Evolutionary conservation across 441 rosid genomes (phyloP).

Genomic region (Erodium moschatum): DNA sequence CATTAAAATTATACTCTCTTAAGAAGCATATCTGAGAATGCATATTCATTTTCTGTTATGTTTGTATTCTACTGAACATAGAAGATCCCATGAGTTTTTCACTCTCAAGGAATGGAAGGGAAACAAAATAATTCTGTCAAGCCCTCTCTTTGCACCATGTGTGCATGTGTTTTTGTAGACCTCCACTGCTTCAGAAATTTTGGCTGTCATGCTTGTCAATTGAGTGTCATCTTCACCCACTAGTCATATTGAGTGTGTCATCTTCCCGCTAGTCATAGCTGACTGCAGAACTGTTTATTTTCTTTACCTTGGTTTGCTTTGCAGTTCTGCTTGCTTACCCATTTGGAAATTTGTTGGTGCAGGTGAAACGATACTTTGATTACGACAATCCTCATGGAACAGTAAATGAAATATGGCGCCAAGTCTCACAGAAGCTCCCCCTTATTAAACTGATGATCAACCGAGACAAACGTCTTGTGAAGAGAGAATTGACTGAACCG

Average conservation of each 20-base stretch:
- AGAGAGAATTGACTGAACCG: conserved; percentile 41
- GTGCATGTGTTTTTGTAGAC: neutral
- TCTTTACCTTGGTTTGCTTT: neutral
- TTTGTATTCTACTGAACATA: neutral
- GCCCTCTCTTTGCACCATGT: neutral
- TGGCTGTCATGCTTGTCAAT: neutral
- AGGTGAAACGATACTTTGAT: conserved; percentile 67
- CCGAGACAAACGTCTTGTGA: conserved; percentile 64
- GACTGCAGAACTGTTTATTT: neutral
- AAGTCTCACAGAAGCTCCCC: conserved; percentile 71
- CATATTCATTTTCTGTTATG: neutral
- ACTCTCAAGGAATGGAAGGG: neutral
- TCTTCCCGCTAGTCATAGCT: neutral
- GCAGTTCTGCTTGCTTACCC: neutral
- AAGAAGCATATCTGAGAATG: neutral
- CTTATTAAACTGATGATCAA: conserved; percentile 69
- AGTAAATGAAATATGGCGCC: conserved; percentile 79
- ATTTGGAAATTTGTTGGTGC: conserved; percentile 22
- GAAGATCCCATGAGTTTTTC: neutral
- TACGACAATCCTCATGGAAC: conserved; percentile 62
- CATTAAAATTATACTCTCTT: neutral
- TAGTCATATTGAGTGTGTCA: neutral
- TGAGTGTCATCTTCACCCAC: too few species aligned
- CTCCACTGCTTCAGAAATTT: neutral
- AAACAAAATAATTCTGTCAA: neutral